These are phyloP conservation scores for Grosmannia clavigera DNA, from an alignment of 2,329 filamentous ascomycete species.

Conservation along the genomic window DNA sequence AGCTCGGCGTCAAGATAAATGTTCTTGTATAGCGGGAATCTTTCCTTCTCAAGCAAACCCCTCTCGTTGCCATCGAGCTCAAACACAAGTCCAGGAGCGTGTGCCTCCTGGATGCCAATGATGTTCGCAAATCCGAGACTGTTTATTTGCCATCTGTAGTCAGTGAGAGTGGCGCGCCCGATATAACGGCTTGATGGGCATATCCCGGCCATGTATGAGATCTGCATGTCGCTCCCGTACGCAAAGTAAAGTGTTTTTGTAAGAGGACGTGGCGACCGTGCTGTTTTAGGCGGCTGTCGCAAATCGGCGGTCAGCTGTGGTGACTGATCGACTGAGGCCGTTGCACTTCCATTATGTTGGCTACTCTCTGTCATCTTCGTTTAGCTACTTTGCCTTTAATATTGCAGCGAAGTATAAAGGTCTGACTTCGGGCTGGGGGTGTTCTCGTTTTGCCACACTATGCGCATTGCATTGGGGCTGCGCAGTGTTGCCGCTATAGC, in stretches of 20 bases:
- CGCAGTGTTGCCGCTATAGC: neutral
- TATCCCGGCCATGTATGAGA: slow-evolving; percentile 1
- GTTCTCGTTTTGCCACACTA: neutral
- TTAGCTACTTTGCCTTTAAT: neutral
- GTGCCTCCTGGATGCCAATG: neutral
- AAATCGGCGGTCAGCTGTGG: neutral
- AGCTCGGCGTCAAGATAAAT: neutral
- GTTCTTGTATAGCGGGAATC: neutral
- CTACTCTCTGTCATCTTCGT: neutral
- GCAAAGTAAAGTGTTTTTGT: slow-evolving; percentile 3
- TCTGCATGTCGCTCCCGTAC: slow-evolving; percentile 7
- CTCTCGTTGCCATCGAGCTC: neutral
- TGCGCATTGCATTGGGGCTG: neutral
- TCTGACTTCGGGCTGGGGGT: neutral
- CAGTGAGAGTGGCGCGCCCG: slow-evolving; percentile 3
- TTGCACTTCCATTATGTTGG: neutral
- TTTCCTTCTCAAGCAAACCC: neutral
- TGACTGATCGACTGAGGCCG: neutral
- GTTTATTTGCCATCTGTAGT: slow-evolving; percentile 5
- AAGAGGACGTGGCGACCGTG: neutral
- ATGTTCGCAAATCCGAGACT: slow-evolving; percentile 3
- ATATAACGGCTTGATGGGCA: slow-evolving; percentile 5
- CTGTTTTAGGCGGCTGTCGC: neutral
- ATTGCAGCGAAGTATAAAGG: neutral
- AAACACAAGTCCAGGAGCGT: slow-evolving; percentile 1